Evolutionary conservation across 129 eudicot species (phyloP), one percentile per base, ranked within the genome.

Genomic region (Artemisia annua): DNA sequence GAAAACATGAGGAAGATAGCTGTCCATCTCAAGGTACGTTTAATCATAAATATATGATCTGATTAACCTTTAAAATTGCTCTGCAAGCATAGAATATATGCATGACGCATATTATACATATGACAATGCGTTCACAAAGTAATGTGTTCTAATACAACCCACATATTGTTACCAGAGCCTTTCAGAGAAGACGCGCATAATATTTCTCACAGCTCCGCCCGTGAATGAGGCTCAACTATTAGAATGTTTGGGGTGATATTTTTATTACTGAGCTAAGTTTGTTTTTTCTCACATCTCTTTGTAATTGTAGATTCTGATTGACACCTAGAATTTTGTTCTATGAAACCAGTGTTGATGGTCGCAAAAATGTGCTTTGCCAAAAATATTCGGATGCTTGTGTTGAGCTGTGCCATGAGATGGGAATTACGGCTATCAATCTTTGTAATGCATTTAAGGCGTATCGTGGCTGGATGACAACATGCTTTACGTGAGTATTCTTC

Each of bases 1-100:
- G 89, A 87, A 30, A 91, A 91, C 81, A 91, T 91, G 91, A 82
- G 70, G 70, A 91, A 87, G 67, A 91, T 91, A 73, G 86, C 82
- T 63, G 74, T 70, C 18, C 87, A 87, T 84, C 83, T 91, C 59
- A 85, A 82, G 91, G 97, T 87, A 84, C 54, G 26, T 20, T 16
- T 55, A 30, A 56, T 19, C 35, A 54, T 14, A 55, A 52, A 22
- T 56, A 43, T n/a, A 39, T 39, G 9, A 5, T 39, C 44, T 1
- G 9, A 39, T 39, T 39, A 39, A 15, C 14, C 32, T 8, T 52
- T 15, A 52, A 52, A 39, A 39, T 39, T 39, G 44, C 7, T 7
- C 44, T 7, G 44, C 9, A 35, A 35, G 5, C 43, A 35, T 39
- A 39, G 44, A 39, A 39, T 39, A 39, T 10, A 39, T 39, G 43